Conservation (phyloP, 805 yeast genomes). For the Metschnikowia shivogae region DNA sequence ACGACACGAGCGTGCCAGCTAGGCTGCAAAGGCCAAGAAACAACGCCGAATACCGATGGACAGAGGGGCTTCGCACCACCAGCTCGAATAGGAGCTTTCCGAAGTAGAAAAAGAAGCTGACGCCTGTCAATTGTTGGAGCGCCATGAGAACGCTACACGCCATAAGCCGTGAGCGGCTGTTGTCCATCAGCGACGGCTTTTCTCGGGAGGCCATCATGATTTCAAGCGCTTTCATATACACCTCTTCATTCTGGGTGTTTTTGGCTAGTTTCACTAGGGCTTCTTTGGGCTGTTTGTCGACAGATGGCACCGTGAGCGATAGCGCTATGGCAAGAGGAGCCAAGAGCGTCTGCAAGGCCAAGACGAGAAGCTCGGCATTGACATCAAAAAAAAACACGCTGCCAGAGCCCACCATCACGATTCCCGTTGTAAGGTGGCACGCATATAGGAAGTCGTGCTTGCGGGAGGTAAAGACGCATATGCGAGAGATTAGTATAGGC, state of each 20-base stretch:
- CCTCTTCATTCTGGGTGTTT: background rate
- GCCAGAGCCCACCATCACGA: background rate
- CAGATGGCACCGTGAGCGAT: background rate
- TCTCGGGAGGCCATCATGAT: background rate
- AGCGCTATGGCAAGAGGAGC: background rate
- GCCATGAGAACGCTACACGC: conserved; percentile 24
- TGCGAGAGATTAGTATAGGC: conserved; percentile 9
- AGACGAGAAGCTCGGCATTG: background rate
- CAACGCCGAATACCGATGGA: conserved; percentile 11
- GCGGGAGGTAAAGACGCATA: conserved; percentile 7
- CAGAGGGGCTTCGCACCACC: background rate
- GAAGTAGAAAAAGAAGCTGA: conserved; percentile 31
- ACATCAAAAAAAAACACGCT: background rate
- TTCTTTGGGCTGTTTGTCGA: background rate
- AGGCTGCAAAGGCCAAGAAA: conserved; percentile 21
- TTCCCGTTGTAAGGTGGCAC: conserved; percentile 1
- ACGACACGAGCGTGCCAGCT: conserved; percentile 18
- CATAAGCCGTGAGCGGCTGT: conserved; percentile 1
- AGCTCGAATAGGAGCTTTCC: conserved; percentile 22
- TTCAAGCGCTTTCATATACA: background rate
- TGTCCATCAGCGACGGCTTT: background rate
- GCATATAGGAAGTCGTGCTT: conserved; percentile 4
- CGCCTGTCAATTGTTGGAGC: conserved; percentile 35
- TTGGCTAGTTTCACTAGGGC: background rate
- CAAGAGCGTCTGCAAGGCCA: background rate